Conservation (phyloP, 805 yeast species). For the Wickerhamiella azyma region DNA sequence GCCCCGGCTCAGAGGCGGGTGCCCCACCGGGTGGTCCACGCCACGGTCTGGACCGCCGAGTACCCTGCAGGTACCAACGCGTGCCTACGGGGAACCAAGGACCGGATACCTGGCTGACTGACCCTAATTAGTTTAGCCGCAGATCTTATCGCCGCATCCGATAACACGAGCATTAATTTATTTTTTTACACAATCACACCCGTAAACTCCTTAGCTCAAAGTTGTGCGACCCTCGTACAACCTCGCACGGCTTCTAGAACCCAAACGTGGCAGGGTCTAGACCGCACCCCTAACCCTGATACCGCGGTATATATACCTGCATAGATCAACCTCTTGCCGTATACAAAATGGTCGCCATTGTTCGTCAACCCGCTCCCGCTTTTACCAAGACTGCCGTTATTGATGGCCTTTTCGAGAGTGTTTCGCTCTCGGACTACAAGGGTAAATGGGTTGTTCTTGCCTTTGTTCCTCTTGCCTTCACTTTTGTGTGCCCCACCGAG, state of each 20-base stretch:
- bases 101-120: no score
- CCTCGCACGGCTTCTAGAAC: not conserved
- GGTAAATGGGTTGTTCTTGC: conserved; percentile 96
- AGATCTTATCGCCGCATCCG: no score
- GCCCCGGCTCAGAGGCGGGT: no score
- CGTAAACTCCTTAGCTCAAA: no score
- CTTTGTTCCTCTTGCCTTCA: conserved; percentile 95
- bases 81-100: no score
- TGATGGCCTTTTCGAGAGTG: conserved; percentile 89
- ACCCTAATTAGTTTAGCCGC: no score
- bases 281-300: conserved; percentile 5
- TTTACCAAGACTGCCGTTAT: conserved; percentile 94
- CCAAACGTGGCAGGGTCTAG: conserved; percentile 2
- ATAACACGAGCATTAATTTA: no score
- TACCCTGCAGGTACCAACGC: no score
- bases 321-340: not conserved
- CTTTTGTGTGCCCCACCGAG: conserved; percentile 98
- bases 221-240: no score
- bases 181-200: no score
- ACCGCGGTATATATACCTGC: not conserved
- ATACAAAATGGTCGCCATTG: conserved; percentile 11
- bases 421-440: conserved; percentile 83
- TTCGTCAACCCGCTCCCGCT: conserved; percentile 54
- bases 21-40: no score
- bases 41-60: no score